phyloP scores from a whole-genome alignment of 805 yeast species.

The Nakazawaea molendinolei region DNA sequence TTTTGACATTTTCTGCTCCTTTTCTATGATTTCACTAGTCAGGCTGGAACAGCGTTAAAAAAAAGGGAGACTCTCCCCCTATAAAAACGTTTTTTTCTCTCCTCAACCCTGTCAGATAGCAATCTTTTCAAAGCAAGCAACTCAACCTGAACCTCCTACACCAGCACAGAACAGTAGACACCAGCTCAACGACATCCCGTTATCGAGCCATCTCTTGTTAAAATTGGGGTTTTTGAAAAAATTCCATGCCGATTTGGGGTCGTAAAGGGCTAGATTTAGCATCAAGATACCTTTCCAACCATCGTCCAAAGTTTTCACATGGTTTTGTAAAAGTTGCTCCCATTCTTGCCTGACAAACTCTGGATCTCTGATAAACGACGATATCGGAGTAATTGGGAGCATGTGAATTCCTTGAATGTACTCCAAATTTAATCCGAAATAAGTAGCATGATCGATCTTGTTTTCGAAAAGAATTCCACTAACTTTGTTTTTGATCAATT shows the following conservation, averaged over 20 bases:
- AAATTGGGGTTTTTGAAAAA: slow-evolving; percentile 58
- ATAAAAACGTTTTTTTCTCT: background rate
- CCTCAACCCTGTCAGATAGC: background rate
- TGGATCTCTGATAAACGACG: slow-evolving; percentile 53
- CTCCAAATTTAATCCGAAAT: slow-evolving; percentile 59
- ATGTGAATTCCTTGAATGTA: slow-evolving; percentile 72
- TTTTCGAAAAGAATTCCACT: slow-evolving; percentile 67
- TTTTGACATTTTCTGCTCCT: slow-evolving; percentile 2
- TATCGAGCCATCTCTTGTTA: slow-evolving; percentile 53
- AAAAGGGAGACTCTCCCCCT: no score
- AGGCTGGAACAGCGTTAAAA: background rate
- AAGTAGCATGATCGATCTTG: slow-evolving; percentile 62
- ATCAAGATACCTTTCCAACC: slow-evolving; percentile 77
- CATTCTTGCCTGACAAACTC: slow-evolving; percentile 61
- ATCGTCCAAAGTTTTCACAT: slow-evolving; percentile 46
- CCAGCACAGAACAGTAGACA: slow-evolving; percentile 69
- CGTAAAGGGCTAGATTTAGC: slow-evolving; percentile 67
- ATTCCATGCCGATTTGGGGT: slow-evolving; percentile 56
- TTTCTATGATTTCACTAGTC: background rate
- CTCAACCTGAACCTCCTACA: slow-evolving; percentile 27
- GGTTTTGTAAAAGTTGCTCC: slow-evolving; percentile 42
- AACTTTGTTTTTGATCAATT: slow-evolving; percentile 52
- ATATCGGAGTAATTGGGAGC: slow-evolving; percentile 60
- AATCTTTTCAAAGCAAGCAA: no score
- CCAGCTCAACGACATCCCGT: slow-evolving; percentile 88